Evolutionary conservation across 495 filamentous ascomycete genomes (phyloP).

Genomic region (Acidomyces sp.): DNA sequence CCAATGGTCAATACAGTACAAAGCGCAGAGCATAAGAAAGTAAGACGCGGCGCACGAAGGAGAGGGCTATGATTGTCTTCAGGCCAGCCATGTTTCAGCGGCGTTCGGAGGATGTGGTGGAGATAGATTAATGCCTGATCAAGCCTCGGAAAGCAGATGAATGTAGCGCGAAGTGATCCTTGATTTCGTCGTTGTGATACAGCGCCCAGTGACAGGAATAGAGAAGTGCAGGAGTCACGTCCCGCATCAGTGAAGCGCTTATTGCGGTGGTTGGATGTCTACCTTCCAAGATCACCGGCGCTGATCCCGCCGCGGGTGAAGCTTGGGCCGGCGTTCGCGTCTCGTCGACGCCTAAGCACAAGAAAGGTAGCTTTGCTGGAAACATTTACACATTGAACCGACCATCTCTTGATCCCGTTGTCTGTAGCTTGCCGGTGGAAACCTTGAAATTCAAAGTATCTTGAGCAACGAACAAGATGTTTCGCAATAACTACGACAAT

Average conservation of each 20-base stretch:
- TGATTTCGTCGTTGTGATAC: too few relatives aligned
- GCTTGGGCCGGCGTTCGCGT: conserved; percentile 10
- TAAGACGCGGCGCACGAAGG: conserved; percentile 53
- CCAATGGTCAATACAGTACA: too few relatives aligned
- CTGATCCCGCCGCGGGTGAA: background rate
- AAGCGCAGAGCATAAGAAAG: background rate
- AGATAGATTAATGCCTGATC: background rate
- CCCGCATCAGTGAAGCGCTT: too few relatives aligned
- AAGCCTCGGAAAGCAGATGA: background rate
- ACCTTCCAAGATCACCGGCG: too few relatives aligned
- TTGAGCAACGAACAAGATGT: conserved; percentile 61
- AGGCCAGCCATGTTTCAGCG: conserved; percentile 67
- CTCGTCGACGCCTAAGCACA: background rate
- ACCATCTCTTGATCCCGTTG: too few relatives aligned
- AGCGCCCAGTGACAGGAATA: too few relatives aligned
- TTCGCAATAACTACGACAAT: conserved; percentile 99
- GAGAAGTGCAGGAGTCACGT: too few relatives aligned
- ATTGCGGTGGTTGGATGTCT: too few relatives aligned
- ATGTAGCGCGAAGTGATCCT: too few relatives aligned
- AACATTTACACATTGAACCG: background rate
- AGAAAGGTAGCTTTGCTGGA: background rate
- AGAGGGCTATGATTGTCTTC: conserved; percentile 96
- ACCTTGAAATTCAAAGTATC: too few relatives aligned
- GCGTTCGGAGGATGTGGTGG: background rate
- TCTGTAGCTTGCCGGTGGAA: too few relatives aligned